Base-by-base conservation (phyloP, 2,329 filamentous ascomycete genomes). In the Colletotrichum sublineola region DNA sequence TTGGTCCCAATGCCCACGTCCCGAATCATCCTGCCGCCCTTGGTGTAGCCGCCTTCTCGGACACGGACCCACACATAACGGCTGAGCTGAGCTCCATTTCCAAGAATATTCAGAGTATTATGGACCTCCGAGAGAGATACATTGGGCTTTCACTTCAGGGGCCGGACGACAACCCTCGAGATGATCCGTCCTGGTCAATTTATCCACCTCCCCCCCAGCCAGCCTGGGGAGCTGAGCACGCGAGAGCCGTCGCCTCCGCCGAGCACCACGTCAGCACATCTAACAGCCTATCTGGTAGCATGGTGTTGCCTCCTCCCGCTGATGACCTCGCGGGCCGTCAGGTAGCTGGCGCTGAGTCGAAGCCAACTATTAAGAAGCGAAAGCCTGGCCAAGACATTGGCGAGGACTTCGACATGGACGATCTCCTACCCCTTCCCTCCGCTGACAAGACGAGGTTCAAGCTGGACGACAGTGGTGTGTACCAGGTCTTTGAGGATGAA, bases 121-220 rank as follows among this genome's bases (percentile, higher is more conserved):
- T 98, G 57, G 94, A 98, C 77, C 86, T 95, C 52, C 91, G 96
- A 73, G 92, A 95, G 80, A 97, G 94, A 78, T 99, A 98, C 82
- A 94, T 98, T 64, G 86, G 90, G 1, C 83, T 98, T 20, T 98
- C 96, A 0, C 85, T 95, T 29, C 96, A 99, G 79, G 89, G 93
- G 12, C 88, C 92, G 9, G 88, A 90, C 15, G 94, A 97, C 79
- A 98, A 98, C 76, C 96, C 96, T 1, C 94, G 94, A 77, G 95
- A 98, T 79, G 89, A 93, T 24, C 88, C 91, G 0, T 88, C 86
- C 62, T 99, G 96, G 96, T 87, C 89, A 66, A 94, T 99, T 56
- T 98, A 98, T 78, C 96, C 96, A 12, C 91, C 94, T 18, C 95
- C 95, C 5, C 96, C 96, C 7, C 94, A 97, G 77, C 96, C 96